Evolutionary conservation across 495 filamentous ascomycete genomes (phyloP).

Genomic region (Penicillium argentinense): DNA sequence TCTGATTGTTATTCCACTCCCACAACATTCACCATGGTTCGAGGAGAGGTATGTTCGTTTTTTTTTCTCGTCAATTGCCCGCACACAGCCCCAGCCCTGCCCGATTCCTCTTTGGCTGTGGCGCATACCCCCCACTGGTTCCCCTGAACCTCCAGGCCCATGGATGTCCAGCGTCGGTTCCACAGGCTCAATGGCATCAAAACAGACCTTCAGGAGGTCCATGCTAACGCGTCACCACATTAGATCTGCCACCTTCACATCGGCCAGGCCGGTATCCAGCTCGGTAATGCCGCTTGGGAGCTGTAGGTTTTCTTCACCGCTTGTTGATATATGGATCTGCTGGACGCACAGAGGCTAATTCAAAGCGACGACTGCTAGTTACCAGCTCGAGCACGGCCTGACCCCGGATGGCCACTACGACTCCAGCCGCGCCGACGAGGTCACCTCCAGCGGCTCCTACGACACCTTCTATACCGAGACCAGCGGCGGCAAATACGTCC

Average conservation of each 20-base stretch:
- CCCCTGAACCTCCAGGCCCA: slow-evolving; percentile 1
- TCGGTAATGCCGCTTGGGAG: slow-evolving; percentile 94
- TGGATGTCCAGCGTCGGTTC: not conserved
- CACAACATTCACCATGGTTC: not conserved
- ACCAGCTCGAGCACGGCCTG: slow-evolving; percentile 89
- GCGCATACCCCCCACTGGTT: not conserved
- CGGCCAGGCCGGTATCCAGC: slow-evolving; percentile 90
- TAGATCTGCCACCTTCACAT: slow-evolving; percentile 89
- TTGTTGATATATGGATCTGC: slow-evolving; percentile 9
- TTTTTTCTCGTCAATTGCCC: too few species aligned
- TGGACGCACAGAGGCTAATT: not conserved
- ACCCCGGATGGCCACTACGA: slow-evolving; percentile 71
- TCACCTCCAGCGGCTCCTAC: slow-evolving; percentile 66
- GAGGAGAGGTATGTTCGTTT: not conserved
- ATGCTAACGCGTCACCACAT: slow-evolving; percentile 8
- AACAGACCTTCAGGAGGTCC: not conserved
- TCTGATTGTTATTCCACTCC: not conserved
- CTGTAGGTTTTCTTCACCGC: slow-evolving; percentile 69
- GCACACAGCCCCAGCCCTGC: too few species aligned
- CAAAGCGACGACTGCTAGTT: slow-evolving; percentile 47
- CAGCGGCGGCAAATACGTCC: slow-evolving; percentile 83
- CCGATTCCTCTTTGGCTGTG: too few species aligned
- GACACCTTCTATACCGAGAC: slow-evolving; percentile 94
- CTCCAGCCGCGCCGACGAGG: slow-evolving; percentile 57
- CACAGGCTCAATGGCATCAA: not conserved